Base-by-base conservation (phyloP, 805 yeast genomes). In the Babjeviella inositovora region DNA sequence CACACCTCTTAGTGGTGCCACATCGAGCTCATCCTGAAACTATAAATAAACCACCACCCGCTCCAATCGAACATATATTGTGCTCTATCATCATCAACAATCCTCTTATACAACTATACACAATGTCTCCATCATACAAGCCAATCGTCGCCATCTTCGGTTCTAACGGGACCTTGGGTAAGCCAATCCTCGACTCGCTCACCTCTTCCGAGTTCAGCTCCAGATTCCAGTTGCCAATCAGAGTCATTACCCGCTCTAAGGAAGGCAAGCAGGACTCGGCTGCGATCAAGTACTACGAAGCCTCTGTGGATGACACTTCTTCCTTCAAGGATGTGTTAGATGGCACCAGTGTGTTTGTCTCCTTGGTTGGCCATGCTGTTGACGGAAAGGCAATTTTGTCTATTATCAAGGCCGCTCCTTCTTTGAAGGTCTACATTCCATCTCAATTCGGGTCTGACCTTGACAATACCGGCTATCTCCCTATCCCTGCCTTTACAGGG, bases 391-490 rank as follows among this genome's bases (percentile, higher is more conserved):
- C 32, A 1, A 30, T 45, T n/a, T 28, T 57, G 16, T 63, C 59
- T n/a, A n/a, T n/a, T n/a, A n/a, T n/a, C n/a, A n/a, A n/a, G n/a
- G n/a, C n/a, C n/a, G n/a, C n/a, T n/a, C n/a, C n/a, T n/a, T n/a
- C n/a, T n/a, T n/a, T 68, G 23, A 58, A 60, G 36, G 37, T 66
- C 16, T 70, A 54, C 45, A 57, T 69, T 31, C 74, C 76, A 15
- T 60, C 73, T 3, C 76, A 69, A 34, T 71, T 62, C 33, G 82
- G 80, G 19, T 34, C 50, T 12, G 68, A 66, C 25, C 23, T 55
- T 10, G 37, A 31, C 3, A 45, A 37, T 6, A 39, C 39, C 11
- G 50, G 47, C 1, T 45, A 61, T 26, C 25, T 43, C 4, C 34
- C 22, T 2, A n/a, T n/a, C n/a, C n/a, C n/a, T n/a, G n/a, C n/a